phyloP scores from a whole-genome alignment of 768 basidiomycete species.

The Asterophora lycoperdoides region DNA sequence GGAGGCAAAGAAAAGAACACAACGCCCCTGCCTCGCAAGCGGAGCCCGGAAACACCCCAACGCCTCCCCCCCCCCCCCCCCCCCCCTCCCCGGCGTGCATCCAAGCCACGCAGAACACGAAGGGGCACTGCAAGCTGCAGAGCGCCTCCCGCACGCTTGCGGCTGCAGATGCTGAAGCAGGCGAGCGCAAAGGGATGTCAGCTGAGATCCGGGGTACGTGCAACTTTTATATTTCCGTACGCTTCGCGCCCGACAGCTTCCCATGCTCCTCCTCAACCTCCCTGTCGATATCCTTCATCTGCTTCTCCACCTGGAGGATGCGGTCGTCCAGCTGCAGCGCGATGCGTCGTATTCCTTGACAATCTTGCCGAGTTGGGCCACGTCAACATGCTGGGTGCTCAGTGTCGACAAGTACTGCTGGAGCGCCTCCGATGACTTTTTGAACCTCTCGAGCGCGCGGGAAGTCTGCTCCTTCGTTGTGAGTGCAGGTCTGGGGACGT shows the following conservation, averaged over 20 bases:
- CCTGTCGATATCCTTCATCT: slow-evolving; percentile 14
- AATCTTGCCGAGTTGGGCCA: slow-evolving; percentile 14
- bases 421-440: slow-evolving; percentile 13
- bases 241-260: background rate
- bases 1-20: too few relatives aligned
- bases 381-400: slow-evolving; percentile 21
- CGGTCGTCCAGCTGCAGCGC: slow-evolving; percentile 24
- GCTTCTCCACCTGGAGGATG: slow-evolving; percentile 17
- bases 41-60: slow-evolving; percentile 2
- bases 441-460: slow-evolving; percentile 22
- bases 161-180: slow-evolving; percentile 24
- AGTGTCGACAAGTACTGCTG: slow-evolving; percentile 22
- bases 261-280: slow-evolving; percentile 19
- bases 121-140: slow-evolving; percentile 25
- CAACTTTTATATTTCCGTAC: too few relatives aligned
- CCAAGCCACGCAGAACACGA: slow-evolving; percentile 23
- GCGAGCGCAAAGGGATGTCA: slow-evolving; percentile 25
- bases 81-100: slow-evolving; percentile 2
- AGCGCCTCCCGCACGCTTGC: slow-evolving; percentile 31
- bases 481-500: slow-evolving; percentile 23
- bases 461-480: slow-evolving; percentile 12
- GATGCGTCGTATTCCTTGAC: slow-evolving; percentile 20
- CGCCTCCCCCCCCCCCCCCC: slow-evolving; percentile 10
- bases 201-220: slow-evolving; percentile 27
- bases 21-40: too few relatives aligned